Evolutionary conservation across 441 rosid genomes (phyloP), one percentile per base, ranked within the genome.

Genomic region (Erodium texanum): DNA sequence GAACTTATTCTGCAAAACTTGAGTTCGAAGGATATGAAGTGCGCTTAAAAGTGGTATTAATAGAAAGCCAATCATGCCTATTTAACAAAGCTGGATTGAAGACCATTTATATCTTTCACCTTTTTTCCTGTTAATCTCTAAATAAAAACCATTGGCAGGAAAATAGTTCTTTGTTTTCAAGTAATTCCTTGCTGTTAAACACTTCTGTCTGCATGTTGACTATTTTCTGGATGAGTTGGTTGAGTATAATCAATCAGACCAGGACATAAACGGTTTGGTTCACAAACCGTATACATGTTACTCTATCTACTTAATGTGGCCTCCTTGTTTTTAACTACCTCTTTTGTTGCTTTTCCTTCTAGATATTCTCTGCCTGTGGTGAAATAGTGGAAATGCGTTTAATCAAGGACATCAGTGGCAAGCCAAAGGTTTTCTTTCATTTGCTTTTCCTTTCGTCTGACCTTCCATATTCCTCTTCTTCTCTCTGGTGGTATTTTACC

Each of bases 371-470:
- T 65, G 11, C 68, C 15, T 65, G 7, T 41, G 68, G 68, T 9
- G 68, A 65, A 65, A 65, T 65, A 10, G 54, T 41, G 7, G 68
- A 65, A 65, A 2, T 65, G 4, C 68, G 68, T 22, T 27, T 65
- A 34, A 65, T 65, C 27, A 65, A 65, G 68, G 54, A 65, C 54
- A 23, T 38, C 54, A 65, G 29, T 41, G 68, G 68, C 24, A 65
- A 65, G 27, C 27, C 68, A 19, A 65, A 41, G 68, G 68, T 65
- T 65, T 65, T 38, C 24, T 27, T 38, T 65, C 12, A 9, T 16
- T 32, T 24, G n/a, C 18, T 16, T 24, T 61, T 24, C 16, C 64
- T 22, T 59, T 59, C 29, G 4, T 59, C 23, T 11, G 27, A 20
- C 63, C 24, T 59, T 59, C 54, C 18, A 15, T 48, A 48, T 19